Base-by-base conservation (phyloP, 441 rosid genomes). In the Euphorbia corollata region DNA sequence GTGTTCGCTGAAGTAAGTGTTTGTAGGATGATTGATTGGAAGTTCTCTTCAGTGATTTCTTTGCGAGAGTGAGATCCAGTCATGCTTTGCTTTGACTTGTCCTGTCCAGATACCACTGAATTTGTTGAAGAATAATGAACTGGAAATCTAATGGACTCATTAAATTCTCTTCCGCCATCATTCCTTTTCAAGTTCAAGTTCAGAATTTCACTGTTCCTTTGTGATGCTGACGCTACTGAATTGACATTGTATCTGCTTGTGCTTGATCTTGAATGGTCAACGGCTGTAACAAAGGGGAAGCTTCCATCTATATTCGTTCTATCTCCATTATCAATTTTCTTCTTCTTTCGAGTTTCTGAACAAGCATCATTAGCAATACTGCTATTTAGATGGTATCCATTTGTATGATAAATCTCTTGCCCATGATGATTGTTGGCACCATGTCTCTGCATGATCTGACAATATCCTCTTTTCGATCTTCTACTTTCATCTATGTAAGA, bases 381-480 rank as follows among this genome's bases (percentile, higher is more conserved):
- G 65, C 74, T 63, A 27, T 74, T 79, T 63, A 64, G 72, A 64
- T 70, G 70, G 63, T 57, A 72, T 73, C 74, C 71, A 69, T 81
- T 68, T 36, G 11, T 60, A 61, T 68, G 84, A 55, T 72, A 16
- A 64, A 77, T 64, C 71, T 73, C 75, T 79, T 79, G 89, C 38
- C 69, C 68, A 59, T 32, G 63, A 61, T 76, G 61, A 71, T 75
- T 73, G 53, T 71, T 59, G 19, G 61, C 67, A 63, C 64, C 56
- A n/a, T 71, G 74, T 32, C 71, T 79, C 71, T 82, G 80, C 74
- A 79, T 81, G 60, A 65, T 70, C 63, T 68, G 77, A 75, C 54
- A 56, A 60, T 75, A 72, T 57, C 67, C 82, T 81, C 91, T 82
- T 81, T 82, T 83, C 72, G 75, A 76, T 41, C 86, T 84, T 59